Percentiles rank a stretch among this genome's conserved stretches.
Evolutionary conservation across 1,284 basidiomycete genomes (phyloP).

Genomic region (Leccinum subrobustum): DNA sequence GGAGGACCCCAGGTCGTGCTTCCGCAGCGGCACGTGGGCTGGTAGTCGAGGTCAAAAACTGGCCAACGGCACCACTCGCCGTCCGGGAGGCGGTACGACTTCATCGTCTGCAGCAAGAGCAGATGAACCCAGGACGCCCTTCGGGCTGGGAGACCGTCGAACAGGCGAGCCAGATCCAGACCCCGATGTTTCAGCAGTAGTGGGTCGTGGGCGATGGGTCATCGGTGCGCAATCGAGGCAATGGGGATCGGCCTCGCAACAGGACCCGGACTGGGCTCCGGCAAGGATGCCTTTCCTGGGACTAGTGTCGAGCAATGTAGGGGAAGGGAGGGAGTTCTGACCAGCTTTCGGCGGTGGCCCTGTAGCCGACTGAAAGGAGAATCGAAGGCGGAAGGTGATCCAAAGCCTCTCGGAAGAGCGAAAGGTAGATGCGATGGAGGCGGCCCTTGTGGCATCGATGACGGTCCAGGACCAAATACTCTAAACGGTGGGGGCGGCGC

Average conservation of each 20-base stretch:
- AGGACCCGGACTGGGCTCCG: slow-evolving; percentile 50
- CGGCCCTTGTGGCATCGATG: slow-evolving; percentile 40
- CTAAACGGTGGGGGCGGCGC: slow-evolving; percentile 48
- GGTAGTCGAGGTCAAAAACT: slow-evolving; percentile 42
- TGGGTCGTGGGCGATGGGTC: slow-evolving; percentile 44
- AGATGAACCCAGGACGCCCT: slow-evolving; percentile 69
- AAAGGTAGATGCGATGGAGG: slow-evolving; percentile 50
- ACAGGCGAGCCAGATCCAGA: slow-evolving; percentile 63
- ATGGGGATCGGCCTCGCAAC: slow-evolving; percentile 51
- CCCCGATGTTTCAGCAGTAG: slow-evolving; percentile 42
- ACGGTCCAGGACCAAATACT: slow-evolving; percentile 43
- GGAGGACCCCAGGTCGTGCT: slow-evolving; percentile 45
- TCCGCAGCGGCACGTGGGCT: slow-evolving; percentile 40
- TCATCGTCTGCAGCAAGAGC: slow-evolving; percentile 75
- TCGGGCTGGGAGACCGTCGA: slow-evolving; percentile 69
- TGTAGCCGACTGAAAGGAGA: slow-evolving; percentile 39
- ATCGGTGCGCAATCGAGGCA: slow-evolving; percentile 36
- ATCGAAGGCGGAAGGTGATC: slow-evolving; percentile 50
- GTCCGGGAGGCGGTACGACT: slow-evolving; percentile 55
- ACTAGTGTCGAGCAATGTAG: slow-evolving; percentile 37
- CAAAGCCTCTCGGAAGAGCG: slow-evolving; percentile 51
- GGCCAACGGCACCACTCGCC: slow-evolving; percentile 43
- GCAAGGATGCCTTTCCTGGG: slow-evolving; percentile 36
- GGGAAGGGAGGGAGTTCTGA: slow-evolving; percentile 39
- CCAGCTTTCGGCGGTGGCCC: slow-evolving; percentile 49